Evolutionary conservation across 495 filamentous ascomycete genomes (phyloP), one percentile per base, ranked within the genome.

Genomic region (Hapsidospora chrysogenum): DNA sequence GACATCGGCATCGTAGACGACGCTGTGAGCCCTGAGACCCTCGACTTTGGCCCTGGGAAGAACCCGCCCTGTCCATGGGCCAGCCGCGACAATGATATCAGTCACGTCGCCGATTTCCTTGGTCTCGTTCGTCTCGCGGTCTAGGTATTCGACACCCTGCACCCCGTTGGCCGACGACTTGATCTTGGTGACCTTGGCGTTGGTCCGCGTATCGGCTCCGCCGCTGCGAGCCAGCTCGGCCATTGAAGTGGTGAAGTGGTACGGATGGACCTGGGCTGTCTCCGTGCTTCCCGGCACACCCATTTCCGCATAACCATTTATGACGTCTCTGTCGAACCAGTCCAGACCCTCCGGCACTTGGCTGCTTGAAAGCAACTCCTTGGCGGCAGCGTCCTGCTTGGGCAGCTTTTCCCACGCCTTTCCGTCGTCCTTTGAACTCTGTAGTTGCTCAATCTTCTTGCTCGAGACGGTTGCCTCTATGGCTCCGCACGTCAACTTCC

Each of bases 241-340:
- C 51, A 97, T 89, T 3, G 80, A 67, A 0, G 73, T 93, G 2
- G 87, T 97, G 45, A 97, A 95, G 16, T 80, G 74, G 47, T 81
- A 85, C 2, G 89, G 89, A 52, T 96, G 89, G 4, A 96, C 89
- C 51, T 96, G 89, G 2, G 89, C 83, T 2, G 89, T 96, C 38
- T 69, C 68, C 33, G 58, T 61, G 10, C 44, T 47, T 3, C 68
- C 70, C 0, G 78, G 77, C 3, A 64, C 60, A 6, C 85, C 85
- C 84, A 96, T 93, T 46, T 77, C 73, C 26, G 81, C 75, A 46
- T 93, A 97, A 10, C 63, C 60, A 22, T 60, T 60, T 13, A 92
- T 46, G 19, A 73, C 53, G 4, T 78, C 73, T 9, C 68, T 57
- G 36, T 76, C 63, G 35, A 97, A 61, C 92, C 92, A 97, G 50